Percentiles rank a stretch among this genome's conserved stretches.
Conservation (phyloP, 2,329 filamentous ascomycete genomes). For the Cercospora citrullina region DNA sequence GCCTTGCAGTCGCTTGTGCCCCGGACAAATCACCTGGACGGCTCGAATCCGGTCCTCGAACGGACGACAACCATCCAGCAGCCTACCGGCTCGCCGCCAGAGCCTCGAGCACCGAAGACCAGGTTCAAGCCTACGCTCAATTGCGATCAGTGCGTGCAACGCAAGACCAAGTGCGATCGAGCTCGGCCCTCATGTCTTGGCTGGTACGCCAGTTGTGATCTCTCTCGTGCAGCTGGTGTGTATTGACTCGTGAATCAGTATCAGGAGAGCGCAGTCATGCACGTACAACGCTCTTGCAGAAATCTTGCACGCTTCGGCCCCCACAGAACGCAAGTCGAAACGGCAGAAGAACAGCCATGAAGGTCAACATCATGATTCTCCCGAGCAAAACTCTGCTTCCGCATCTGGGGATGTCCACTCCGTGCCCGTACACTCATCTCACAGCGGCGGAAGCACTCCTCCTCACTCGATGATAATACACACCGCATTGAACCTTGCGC, state of each 20-base stretch:
- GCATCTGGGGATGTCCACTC: neutral
- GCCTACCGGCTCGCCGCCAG: neutral
- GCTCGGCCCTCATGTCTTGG: neutral
- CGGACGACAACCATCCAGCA: neutral
- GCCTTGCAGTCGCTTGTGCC: neutral
- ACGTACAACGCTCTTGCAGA: neutral
- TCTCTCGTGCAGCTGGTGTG: neutral
- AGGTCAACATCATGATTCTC: neutral
- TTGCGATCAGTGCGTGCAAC: neutral
- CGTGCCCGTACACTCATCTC: neutral
- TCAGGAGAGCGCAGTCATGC: neutral
- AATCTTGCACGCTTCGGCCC: neutral
- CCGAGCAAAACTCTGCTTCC: neutral
- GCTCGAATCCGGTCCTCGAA: neutral
- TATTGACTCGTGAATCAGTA: neutral
- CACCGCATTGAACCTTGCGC: neutral
- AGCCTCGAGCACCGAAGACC: neutral
- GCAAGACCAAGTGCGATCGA: neutral
- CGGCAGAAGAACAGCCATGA: neutral
- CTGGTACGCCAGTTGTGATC: neutral
- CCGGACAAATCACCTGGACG: neutral
- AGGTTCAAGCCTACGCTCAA: neutral
- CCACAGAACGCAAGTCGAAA: neutral
- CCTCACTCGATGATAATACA: neutral
- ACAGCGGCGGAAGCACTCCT: neutral